Base-by-base conservation (phyloP, 179 eudicot genomes). In the Beta lomatogona region DNA sequence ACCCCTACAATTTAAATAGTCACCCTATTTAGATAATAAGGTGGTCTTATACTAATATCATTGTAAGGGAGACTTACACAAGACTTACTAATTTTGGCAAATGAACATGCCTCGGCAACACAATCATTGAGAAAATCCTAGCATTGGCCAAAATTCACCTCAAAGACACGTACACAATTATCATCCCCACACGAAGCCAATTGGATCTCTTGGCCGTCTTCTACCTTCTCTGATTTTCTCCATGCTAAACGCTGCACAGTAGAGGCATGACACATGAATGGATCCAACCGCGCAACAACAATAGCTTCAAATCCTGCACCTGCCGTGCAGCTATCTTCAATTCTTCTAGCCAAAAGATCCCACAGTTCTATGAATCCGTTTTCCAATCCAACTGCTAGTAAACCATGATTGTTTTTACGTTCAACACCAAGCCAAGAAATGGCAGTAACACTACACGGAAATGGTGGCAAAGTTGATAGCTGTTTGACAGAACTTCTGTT, bases 161-260 rank as follows among this genome's bases (percentile, higher is more conserved):
- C 78, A 71, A 90, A 94, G 13, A 95, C 88, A 77, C 98, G 91
- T 54, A 95, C 99, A 87, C 94, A 88, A 75, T 95, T 91, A 90
- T 95, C 99, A 68, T 89, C 98, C 28, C 99, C 98, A 83, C 99
- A 92, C 25, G 99, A 94, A 83, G 97, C 99, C 74, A 95, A 94
- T 81, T 91, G 89, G 83, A 84, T 64, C 18, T 78, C 85, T 50
- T 60, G 64, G 63, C 86, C 81, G 78, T 79, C 95, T 46, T 86
- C 85, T 11, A 76, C 79, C 86, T 84, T 89, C 88, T 86, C 91
- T 0, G 86, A 48, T 46, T 83, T 82, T 74, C 89, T 91, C 99
- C 98, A 95, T 16, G 88, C 89, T 82, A 95, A 79, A 76, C 93
- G 89, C 72, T 92, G 90, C 84, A 95, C 97, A 4, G 93, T 77